Base-by-base conservation (phyloP, 1,139 yeast genomes). In the Kodamaea alishanica region DNA sequence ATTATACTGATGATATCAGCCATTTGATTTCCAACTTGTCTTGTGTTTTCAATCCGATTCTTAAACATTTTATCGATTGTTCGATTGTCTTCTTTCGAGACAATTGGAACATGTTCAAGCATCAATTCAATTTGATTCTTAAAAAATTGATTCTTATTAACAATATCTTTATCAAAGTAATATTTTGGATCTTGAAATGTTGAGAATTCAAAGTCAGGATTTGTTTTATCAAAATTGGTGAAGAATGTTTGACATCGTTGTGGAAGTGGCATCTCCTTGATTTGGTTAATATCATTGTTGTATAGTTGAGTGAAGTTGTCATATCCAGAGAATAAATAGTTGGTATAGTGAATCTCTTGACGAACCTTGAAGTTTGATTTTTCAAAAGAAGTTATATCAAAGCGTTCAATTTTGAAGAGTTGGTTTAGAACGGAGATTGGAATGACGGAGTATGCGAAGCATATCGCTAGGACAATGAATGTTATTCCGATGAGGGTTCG, bases 1-100 rank as follows among this genome's bases (percentile, higher is more conserved):
- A 66, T 34, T 2, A 68, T 25, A 0, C 68, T 55, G 23, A 56
- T 49, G 2, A 62, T 47, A 46, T 71, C 76, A 1, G 70, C 72
- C 73, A 71, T 67, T 12, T 49, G 44, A 24, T 56, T 60, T 26
- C 63, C 65, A 1, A 55, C 49, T 0, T 35, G 26, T 12, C 40
- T 31, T 4, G 65, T 55, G 5, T 44, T 45, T 6, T 34, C 28
- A 6, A 63, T 45, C 8, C 44, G 42, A 8, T 42, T 32, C n/a
- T 44, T 35, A 43, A 47, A 65, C 31, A 45, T 32, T 0, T 40
- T 39, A 20, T 58, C 49, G 10, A 63, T 54, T 3, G 56, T 46
- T 6, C 27, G 25, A 26, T 53, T 57, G 26, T 61, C 63, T 5
- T 40, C 39, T 24, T 39, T 39, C 27, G 58, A 45, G 28, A 54